Conservation (phyloP, 768 basidiomycete species). For the Kwoniella botswanensis region DNA sequence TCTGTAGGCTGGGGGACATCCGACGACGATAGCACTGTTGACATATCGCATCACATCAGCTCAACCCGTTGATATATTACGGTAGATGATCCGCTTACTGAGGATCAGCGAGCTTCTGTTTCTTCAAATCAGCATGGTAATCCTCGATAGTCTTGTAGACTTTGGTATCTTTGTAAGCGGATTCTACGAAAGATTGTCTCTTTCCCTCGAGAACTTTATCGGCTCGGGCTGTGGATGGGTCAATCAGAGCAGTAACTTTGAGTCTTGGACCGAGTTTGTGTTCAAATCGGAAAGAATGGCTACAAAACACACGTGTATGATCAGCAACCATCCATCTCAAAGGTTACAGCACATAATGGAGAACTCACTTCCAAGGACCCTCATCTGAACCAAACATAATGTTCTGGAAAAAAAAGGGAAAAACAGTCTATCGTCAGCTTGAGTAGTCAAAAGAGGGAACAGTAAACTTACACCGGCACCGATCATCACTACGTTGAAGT, state of each 20-base stretch:
- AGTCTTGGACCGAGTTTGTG: slow-evolving; percentile 93
- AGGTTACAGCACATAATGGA: background rate
- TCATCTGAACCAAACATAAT: slow-evolving; percentile 89
- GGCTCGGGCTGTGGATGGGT: slow-evolving; percentile 84
- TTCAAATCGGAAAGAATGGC: slow-evolving; percentile 62
- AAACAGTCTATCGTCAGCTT: slow-evolving; percentile 13
- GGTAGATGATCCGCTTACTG: slow-evolving; percentile 47
- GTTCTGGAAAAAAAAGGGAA: slow-evolving; percentile 61
- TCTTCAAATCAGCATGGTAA: slow-evolving; percentile 69
- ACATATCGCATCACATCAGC: background rate
- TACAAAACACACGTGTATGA: slow-evolving; percentile 31
- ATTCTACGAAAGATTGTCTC: slow-evolving; percentile 88
- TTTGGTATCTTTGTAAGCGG: slow-evolving; percentile 86
- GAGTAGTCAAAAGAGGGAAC: background rate
- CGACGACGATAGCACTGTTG: slow-evolving; percentile 77
- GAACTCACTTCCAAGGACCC: slow-evolving; percentile 58
- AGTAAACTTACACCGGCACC: slow-evolving; percentile 70
- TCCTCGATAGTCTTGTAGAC: slow-evolving; percentile 84
- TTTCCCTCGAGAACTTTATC: slow-evolving; percentile 80
- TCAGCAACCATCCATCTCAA: background rate
- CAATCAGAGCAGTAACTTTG: slow-evolving; percentile 92
- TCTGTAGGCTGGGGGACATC: slow-evolving; percentile 91
- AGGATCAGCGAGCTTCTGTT: slow-evolving; percentile 67
- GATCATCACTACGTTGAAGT: slow-evolving; percentile 93
- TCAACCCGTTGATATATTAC: too few relatives aligned